Base-by-base conservation (phyloP, 2,329 filamentous ascomycete genomes). In the Alternaria brassicae region DNA sequence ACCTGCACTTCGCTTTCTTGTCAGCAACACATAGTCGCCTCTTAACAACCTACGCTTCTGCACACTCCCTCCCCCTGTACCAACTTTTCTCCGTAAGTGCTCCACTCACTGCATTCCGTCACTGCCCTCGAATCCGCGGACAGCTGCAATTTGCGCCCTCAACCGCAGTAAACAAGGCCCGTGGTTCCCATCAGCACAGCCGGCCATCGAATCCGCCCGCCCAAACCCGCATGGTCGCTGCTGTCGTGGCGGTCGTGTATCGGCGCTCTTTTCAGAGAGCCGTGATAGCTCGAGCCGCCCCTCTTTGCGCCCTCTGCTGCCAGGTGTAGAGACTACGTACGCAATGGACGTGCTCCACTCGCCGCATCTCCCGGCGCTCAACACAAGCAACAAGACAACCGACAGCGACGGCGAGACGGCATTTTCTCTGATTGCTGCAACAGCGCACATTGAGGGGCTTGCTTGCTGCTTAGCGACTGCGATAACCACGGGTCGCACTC, bases 41-140 rank as follows among this genome's bases (percentile, higher is more conserved):
- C 42, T 55, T 55, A 47, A 41, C 54, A 53, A 30, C 49, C 56
- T 47, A 51, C 54, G 44, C 65, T 41, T 58, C 66, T 67, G 50
- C 62, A 55, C 53, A 63, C 41, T 37, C 47, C 27, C 45, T 52
- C 59, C 47, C 56, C 27, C 56, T 47, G 45, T 59, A 62, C 58
- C 55, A 56, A 44, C 44, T 56, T 51, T 50, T 57, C 64, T 60
- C 53, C 66, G 73, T 76, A 77, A 77, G 74, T 77, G 63, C 62
- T 64, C 60, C 55, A 56, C 62, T 58, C 55, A 56, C 62, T 58
- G 50, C 60, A 66, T 67, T 65, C 63, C 70, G 68, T 74, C 71
- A 72, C 65, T 51, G 61, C 68, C 65, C 66, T 58, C 62, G 48
- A 61, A 60, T 54, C 63, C 70, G 62, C 59, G 53, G 53, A 65